phyloP scores from a whole-genome alignment of 441 rosid genomes.

The Pelargonium australe region DNA sequence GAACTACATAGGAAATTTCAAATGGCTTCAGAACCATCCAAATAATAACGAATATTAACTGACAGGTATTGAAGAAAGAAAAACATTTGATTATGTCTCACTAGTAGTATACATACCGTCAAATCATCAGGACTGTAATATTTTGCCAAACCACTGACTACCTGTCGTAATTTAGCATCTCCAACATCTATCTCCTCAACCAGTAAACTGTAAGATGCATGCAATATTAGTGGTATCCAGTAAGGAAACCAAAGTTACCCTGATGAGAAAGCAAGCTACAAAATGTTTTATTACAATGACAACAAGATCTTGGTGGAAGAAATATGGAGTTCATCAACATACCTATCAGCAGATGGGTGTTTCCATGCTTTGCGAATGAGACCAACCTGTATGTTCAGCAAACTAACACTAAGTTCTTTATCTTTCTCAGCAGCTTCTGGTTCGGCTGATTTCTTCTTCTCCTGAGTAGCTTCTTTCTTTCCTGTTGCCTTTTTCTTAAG shows the following conservation, averaged over 20 bases:
- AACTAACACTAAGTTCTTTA: slow-evolving; percentile 73
- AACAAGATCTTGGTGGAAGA: slow-evolving; percentile 8
- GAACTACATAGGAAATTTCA: slow-evolving; percentile 21
- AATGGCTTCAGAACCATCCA: slow-evolving; percentile 9
- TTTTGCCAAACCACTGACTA: slow-evolving; percentile 96
- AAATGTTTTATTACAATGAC: background rate
- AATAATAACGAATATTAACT: background rate
- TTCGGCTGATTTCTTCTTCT: slow-evolving; percentile 57
- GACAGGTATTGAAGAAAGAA: background rate
- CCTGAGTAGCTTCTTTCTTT: slow-evolving; percentile 40
- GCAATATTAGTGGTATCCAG: slow-evolving; percentile 6
- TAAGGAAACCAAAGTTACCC: slow-evolving; percentile 5
- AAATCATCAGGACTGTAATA: slow-evolving; percentile 74
- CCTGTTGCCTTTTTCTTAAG: slow-evolving; percentile 45
- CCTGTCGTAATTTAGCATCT: slow-evolving; percentile 78
- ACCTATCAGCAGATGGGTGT: slow-evolving; percentile 99
- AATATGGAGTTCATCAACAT: slow-evolving; percentile 22
- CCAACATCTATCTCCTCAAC: slow-evolving; percentile 97
- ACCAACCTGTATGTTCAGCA: slow-evolving; percentile 87
- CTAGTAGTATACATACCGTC: slow-evolving; percentile 39
- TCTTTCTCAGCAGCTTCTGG: slow-evolving; percentile 58
- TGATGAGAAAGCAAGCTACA: background rate
- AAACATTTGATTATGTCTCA: slow-evolving; percentile 9
- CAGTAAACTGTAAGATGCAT: slow-evolving; percentile 55
- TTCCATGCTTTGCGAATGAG: slow-evolving; percentile 87